Conservation (phyloP, 2,329 filamentous ascomycete genomes). For the Penicillium psychrosexuale region DNA sequence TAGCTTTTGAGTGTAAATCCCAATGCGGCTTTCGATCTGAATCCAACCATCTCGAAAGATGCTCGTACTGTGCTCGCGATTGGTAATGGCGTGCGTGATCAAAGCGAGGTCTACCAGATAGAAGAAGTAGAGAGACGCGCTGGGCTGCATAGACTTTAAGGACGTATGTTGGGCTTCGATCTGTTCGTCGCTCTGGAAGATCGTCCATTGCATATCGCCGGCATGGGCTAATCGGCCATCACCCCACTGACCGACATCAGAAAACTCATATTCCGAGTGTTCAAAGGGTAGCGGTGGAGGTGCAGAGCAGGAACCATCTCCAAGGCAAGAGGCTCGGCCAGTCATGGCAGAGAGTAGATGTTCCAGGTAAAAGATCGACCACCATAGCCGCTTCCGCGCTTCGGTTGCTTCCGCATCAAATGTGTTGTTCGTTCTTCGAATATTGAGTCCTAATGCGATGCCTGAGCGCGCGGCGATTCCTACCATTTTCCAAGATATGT, state of each 20-base stretch:
- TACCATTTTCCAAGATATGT: constrained; percentile 8
- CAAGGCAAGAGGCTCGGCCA: constrained; percentile 1
- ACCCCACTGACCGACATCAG: too few relatives aligned
- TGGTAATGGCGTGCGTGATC: too few relatives aligned
- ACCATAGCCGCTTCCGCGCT: constrained; percentile 2
- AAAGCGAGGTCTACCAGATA: not conserved
- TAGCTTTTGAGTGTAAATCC: too few relatives aligned
- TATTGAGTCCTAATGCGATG: constrained; percentile 5
- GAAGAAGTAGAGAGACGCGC: not conserved
- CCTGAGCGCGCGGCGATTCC: constrained; percentile 3
- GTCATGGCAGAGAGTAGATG: constrained; percentile 6
- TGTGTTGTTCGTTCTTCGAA: not conserved
- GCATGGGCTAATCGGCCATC: too few relatives aligned
- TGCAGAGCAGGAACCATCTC: not conserved
- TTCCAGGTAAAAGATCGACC: constrained; percentile 10
- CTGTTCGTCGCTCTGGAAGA: too few relatives aligned
- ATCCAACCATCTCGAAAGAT: too few relatives aligned
- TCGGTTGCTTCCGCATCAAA: not conserved
- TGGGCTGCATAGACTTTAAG: too few relatives aligned
- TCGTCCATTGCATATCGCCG: too few relatives aligned
- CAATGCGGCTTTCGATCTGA: too few relatives aligned
- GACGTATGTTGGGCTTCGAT: too few relatives aligned
- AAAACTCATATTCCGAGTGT: too few relatives aligned
- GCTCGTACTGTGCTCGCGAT: too few relatives aligned
- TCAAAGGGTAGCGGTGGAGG: not conserved